phyloP scores from a whole-genome alignment of 495 filamentous ascomycete species.

The Astrocystis sublimbata region DNA sequence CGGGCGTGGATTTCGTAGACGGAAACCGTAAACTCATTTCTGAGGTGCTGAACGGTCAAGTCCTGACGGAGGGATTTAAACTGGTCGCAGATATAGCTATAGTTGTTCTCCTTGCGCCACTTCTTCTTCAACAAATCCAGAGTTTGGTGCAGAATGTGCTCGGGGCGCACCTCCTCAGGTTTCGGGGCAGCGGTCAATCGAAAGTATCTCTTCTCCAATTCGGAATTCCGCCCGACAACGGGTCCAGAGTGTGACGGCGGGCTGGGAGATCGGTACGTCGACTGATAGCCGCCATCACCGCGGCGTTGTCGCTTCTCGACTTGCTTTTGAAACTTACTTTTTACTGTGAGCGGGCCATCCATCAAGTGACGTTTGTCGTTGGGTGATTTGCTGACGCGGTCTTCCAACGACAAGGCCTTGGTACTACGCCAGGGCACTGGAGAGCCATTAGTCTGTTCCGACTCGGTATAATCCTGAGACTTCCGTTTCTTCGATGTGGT shows the following conservation, averaged over 20 bases:
- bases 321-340: conserved; percentile 87
- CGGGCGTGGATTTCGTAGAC: conserved; percentile 98
- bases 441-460: conserved; percentile 34
- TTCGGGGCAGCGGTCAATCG: conserved; percentile 88
- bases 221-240: conserved; percentile 79
- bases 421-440: conserved; percentile 73
- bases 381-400: conserved; percentile 67
- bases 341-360: conserved; percentile 46
- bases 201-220: conserved; percentile 92
- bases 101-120: conserved; percentile 92
- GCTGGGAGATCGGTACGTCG: conserved; percentile 61
- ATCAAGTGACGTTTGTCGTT: conserved; percentile 57
- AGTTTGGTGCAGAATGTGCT: conserved; percentile 75
- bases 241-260: conserved; percentile 68
- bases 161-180: conserved; percentile 83
- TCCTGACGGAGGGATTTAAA: conserved; percentile 99
- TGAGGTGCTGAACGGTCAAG: conserved; percentile 95
- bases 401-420: conserved; percentile 69
- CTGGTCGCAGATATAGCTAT: conserved; percentile 97
- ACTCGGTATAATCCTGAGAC: conserved; percentile 61
- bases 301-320: conserved; percentile 87
- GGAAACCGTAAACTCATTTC: conserved; percentile 88
- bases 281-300: conserved; percentile 70
- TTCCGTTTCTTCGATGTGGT: conserved; percentile 72
- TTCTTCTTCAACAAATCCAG: conserved; percentile 88